Evolutionary conservation across 768 basidiomycete species (phyloP).

Genomic region (Chiua virens): DNA sequence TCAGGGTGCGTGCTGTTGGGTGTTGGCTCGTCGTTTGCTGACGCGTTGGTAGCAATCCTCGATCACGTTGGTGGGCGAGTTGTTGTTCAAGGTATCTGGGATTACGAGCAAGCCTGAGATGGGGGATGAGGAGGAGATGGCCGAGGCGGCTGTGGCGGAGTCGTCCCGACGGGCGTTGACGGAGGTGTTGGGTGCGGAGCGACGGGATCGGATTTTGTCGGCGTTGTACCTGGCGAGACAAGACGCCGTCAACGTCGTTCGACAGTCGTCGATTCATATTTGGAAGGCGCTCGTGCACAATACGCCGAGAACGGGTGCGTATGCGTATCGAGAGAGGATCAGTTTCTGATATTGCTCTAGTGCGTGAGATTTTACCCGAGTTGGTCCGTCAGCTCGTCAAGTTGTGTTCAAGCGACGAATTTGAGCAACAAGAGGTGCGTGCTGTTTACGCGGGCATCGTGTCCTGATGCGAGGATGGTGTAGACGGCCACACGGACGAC

Average conservation of each 20-base stretch:
- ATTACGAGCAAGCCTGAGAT: conserved; percentile 83
- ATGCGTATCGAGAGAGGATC: not conserved
- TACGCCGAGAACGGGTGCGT: conserved; percentile 81
- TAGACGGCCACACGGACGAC: conserved; percentile 89
- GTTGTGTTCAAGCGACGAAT: conserved; percentile 74
- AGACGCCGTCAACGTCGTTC: conserved; percentile 87
- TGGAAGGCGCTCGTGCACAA: conserved; percentile 99
- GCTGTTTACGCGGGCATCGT: not conserved
- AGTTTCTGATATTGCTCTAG: conserved; percentile 37
- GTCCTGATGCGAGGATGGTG: too few species aligned
- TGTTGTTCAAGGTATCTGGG: conserved; percentile 95
- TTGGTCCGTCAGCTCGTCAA: conserved; percentile 76
- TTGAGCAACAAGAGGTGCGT: conserved; percentile 86
- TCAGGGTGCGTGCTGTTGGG: conserved; percentile 54
- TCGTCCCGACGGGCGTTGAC: conserved; percentile 81
- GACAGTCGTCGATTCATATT: conserved; percentile 90
- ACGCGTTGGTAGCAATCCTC: conserved; percentile 72
- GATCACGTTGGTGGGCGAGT: conserved; percentile 91
- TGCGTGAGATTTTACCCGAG: conserved; percentile 87
- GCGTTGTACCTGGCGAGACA: too few species aligned
- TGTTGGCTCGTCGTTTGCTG: too few species aligned
- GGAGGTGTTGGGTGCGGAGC: conserved; percentile 85
- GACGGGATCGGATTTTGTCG: conserved; percentile 87
- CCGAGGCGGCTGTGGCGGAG: conserved; percentile 68
- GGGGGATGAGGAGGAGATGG: conserved; percentile 70